Evolutionary conservation across 805 yeast genomes (phyloP).

Genomic region (Saccharomycopsis fibuligera): DNA sequence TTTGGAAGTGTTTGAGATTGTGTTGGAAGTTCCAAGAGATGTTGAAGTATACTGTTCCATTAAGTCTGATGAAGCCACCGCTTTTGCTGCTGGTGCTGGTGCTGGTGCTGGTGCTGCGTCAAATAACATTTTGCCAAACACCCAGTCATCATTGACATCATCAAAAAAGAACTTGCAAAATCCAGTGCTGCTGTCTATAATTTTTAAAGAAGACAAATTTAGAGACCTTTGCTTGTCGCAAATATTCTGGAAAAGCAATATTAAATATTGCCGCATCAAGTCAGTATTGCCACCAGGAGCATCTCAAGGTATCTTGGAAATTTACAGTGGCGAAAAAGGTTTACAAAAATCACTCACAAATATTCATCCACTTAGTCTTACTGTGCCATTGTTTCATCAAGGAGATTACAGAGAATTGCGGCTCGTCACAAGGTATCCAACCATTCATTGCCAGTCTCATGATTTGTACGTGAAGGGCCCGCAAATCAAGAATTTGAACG

Average conservation of each 20-base stretch:
- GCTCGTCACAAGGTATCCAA: conserved; percentile 67
- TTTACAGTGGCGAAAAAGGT: conserved; percentile 67
- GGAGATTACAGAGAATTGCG: conserved; percentile 45
- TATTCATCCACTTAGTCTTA: conserved; percentile 62
- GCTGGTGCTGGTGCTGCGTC: neutral
- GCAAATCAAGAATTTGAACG: conserved; percentile 57
- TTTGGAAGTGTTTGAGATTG: conserved; percentile 74
- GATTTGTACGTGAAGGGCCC: conserved; percentile 85
- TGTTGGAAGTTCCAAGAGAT: conserved; percentile 61
- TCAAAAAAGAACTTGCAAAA: neutral
- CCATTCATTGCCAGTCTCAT: conserved; percentile 57
- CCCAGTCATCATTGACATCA: neutral
- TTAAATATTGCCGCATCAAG: conserved; percentile 69
- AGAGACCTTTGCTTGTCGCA: conserved; percentile 67
- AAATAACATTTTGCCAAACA: neutral
- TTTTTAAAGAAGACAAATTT: conserved; percentile 32
- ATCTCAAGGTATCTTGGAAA: conserved; percentile 62
- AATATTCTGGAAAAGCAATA: conserved; percentile 58
- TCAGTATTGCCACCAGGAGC: conserved; percentile 71
- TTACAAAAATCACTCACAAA: conserved; percentile 49
- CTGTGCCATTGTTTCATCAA: conserved; percentile 54
- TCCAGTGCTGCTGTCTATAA: conserved; percentile 4
- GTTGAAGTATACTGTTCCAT: conserved; percentile 62
- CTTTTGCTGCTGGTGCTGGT: neutral
- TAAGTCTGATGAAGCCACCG: conserved; percentile 30